Evolutionary conservation across 1,284 basidiomycete genomes (phyloP), one percentile per base, ranked within the genome.

Genomic region (Heterobasidion annosum): DNA sequence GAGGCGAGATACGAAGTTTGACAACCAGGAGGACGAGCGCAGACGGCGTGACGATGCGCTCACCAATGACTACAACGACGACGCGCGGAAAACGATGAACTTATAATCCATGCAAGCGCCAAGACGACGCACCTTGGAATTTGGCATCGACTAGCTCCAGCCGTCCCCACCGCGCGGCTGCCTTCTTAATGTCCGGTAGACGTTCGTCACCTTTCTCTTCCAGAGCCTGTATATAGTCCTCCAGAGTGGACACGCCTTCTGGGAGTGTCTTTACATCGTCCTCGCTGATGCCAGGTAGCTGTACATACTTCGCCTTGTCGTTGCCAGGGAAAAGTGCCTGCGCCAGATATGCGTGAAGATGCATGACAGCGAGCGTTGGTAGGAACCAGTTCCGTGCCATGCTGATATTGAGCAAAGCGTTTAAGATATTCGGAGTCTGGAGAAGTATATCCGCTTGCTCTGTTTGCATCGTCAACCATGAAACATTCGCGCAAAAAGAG

Each of bases 381-480:
- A 80, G 67, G n/a, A 98, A 82, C 94, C 95, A 99, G 67, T 85
- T 94, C 64, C 94, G 91, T 0, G 94, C 81, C 19, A 91, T 78
- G 0, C 88, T 77, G 63, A 98, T 92, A 61, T 85, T 89, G 56
- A 94, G 76, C 49, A 98, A 75, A 0, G 92, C 91, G 54, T 82
- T 88, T 35, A 98, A 78, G 3, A 97, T 72, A n/a, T 77, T 67
- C 3, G 90, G 90, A 0, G 81, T 78, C 60, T 84, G 82, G 1
- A 91, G 74, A 15, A 94, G 75, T 42, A 94, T 64, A 53, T 77
- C 64, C 15, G 74, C 72, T 78, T 89, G 89, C 56, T 86, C 90
- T 89, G 61, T 10, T 47, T 47, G 25, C 25, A 47, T 18, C 25
- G 25, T 25, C 25, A 25, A 25, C 25, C 25, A 25, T 25, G 3